Conservation (phyloP, 2,329 filamentous ascomycete genomes). For the Ophiostoma pallidulum region DNA sequence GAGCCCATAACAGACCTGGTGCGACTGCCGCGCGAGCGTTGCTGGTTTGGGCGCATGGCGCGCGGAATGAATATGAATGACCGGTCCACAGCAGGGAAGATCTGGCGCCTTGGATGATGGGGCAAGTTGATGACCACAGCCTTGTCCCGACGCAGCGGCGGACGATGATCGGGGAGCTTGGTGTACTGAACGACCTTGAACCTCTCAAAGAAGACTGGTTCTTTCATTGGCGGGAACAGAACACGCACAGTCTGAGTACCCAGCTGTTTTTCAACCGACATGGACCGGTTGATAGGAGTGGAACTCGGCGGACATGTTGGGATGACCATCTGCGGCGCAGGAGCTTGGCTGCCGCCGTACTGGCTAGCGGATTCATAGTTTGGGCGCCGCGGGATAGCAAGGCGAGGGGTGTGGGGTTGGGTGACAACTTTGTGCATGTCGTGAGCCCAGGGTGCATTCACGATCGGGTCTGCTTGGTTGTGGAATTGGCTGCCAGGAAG, state of each 20-base stretch:
- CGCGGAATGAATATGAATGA: constrained; percentile 98
- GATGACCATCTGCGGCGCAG: constrained; percentile 34
- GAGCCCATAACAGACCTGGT: constrained; percentile 62
- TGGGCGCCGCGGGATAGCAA: constrained; percentile 25
- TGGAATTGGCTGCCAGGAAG: constrained; percentile 24
- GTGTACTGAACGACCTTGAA: constrained; percentile 85
- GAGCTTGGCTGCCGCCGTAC: neutral
- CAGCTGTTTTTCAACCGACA: constrained; percentile 75
- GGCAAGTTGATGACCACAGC: constrained; percentile 90
- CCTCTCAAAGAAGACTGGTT: constrained; percentile 60
- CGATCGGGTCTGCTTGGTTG: constrained; percentile 45
- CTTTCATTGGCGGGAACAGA: constrained; percentile 64
- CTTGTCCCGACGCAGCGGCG: constrained; percentile 88
- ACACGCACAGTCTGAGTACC: constrained; percentile 82
- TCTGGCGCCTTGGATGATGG: constrained; percentile 68
- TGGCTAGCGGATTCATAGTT: constrained; percentile 6
- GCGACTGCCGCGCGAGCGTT: constrained; percentile 66
- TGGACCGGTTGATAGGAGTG: constrained; percentile 60
- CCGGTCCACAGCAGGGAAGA: constrained; percentile 79
- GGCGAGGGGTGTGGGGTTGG: constrained; percentile 28
- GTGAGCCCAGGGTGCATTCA: constrained; percentile 76
- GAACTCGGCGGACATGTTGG: constrained; percentile 49
- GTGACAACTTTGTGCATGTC: constrained; percentile 78
- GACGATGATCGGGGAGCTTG: constrained; percentile 86
- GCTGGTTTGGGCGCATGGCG: constrained; percentile 85